Conservation (phyloP, 495 filamentous ascomycete genomes). For the Lentithecium fluviatile region DNA sequence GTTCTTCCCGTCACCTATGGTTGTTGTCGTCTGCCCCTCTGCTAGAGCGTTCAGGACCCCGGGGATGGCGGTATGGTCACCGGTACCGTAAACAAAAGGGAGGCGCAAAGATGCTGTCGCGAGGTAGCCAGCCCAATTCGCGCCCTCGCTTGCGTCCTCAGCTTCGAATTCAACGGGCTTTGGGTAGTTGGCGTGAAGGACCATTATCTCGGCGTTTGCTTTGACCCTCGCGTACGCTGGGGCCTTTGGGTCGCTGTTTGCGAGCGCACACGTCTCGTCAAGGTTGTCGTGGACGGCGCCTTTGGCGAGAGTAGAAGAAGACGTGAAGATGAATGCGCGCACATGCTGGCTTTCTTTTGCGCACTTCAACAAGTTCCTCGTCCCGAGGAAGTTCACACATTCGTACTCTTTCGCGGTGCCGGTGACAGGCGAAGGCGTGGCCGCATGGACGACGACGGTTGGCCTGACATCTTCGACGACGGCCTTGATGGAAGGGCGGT, state of each 20-base stretch:
- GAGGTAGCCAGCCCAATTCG: no score
- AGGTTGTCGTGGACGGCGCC: slow-evolving; percentile 11
- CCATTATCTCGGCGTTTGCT: slow-evolving; percentile 6
- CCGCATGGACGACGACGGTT: slow-evolving; percentile 13
- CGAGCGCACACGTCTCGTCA: slow-evolving; percentile 2
- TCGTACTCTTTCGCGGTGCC: slow-evolving; percentile 11
- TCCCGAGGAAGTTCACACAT: neutral
- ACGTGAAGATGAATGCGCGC: slow-evolving; percentile 13
- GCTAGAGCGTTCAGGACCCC: no score
- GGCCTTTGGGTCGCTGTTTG: slow-evolving; percentile 11
- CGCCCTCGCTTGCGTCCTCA: no score
- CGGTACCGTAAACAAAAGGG: no score
- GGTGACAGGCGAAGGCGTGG: slow-evolving; percentile 8
- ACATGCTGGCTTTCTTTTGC: neutral
- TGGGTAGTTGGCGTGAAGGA: slow-evolving; percentile 10
- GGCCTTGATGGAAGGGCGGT: neutral
- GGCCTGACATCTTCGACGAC: slow-evolving; percentile 2
- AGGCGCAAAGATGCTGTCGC: no score
- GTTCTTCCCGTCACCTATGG: no score
- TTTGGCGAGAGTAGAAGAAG: slow-evolving; percentile 6
- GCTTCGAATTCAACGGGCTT: no score
- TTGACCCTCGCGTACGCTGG: slow-evolving; percentile 11
- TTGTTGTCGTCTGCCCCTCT: no score
- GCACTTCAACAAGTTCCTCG: neutral
- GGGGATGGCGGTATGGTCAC: no score